These are phyloP conservation scores for Penicillium mononematosum DNA, from an alignment of 495 filamentous ascomycete species.

Conservation along the genomic window DNA sequence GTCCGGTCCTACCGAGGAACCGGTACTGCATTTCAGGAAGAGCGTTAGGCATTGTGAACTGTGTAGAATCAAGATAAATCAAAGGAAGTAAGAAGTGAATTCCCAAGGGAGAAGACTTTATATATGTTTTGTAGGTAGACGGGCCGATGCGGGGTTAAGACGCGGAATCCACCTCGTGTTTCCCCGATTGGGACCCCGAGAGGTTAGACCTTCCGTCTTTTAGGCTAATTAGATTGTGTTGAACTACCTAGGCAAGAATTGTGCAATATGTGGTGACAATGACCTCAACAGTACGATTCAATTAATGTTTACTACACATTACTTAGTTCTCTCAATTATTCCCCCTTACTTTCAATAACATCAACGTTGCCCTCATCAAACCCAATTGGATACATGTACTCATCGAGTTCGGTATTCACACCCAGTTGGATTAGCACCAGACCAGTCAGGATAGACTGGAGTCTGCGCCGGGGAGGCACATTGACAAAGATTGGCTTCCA, in stretches of 20 bases:
- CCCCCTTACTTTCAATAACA: background rate
- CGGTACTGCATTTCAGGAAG: constrained; percentile 72
- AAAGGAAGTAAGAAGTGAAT: too few species aligned
- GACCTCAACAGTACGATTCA: background rate
- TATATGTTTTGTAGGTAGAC: background rate
- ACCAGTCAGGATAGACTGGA: constrained; percentile 18
- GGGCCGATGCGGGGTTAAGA: constrained; percentile 19
- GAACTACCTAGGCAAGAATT: too few species aligned
- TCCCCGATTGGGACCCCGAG: constrained; percentile 7
- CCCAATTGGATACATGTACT: background rate
- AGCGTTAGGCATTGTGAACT: constrained; percentile 23
- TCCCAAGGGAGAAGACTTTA: too few species aligned
- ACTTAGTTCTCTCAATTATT: background rate
- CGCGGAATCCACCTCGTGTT: background rate
- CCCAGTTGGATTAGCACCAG: constrained; percentile 21
- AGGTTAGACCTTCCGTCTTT: constrained; percentile 2
- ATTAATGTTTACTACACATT: too few species aligned
- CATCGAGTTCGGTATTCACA: constrained; percentile 12
- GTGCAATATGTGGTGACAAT: background rate
- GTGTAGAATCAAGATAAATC: background rate
- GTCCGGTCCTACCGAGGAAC: constrained; percentile 68
- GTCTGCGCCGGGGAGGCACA: background rate
- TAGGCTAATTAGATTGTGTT: constrained; percentile 13
- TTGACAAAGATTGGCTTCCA: constrained; percentile 2
- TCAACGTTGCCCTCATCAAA: background rate